A percentile compares a stretch with the other conserved stretches of the same genome.
phyloP scores from a whole-genome alignment of 2,329 filamentous ascomycete species.

The Beauveria sp. region DNA sequence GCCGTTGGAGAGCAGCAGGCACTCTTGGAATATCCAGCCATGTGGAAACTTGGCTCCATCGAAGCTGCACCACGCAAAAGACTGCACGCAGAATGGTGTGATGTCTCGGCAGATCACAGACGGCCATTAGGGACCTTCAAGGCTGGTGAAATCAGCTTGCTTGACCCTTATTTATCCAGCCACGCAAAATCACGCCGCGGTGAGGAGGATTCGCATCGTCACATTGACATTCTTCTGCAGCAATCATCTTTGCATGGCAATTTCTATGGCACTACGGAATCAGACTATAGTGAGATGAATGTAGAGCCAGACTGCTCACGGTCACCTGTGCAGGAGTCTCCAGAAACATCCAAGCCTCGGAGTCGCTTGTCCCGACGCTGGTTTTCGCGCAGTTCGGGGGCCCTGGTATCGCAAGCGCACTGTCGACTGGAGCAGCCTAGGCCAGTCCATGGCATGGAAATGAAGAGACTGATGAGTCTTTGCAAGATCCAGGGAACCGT shows the following conservation, averaged over 20 bases:
- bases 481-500: slow-evolving; percentile 18
- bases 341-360: not conserved
- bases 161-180: slow-evolving; percentile 1
- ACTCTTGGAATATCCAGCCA: not conserved
- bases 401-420: slow-evolving; percentile 20
- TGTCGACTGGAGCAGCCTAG: slow-evolving; percentile 25
- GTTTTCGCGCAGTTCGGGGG: slow-evolving; percentile 16
- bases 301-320: not conserved
- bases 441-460: slow-evolving; percentile 23
- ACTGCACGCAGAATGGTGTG: slow-evolving; percentile 8
- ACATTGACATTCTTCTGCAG: not conserved
- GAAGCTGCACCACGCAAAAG: slow-evolving; percentile 1
- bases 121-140: not conserved
- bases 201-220: not conserved
- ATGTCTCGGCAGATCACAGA: not conserved
- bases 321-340: not conserved
- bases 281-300: not conserved
- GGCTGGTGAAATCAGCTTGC: not conserved
- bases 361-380: slow-evolving; percentile 12
- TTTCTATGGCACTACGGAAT: not conserved
- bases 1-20: not conserved
- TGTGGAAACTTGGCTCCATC: slow-evolving; percentile 8
- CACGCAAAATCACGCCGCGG: not conserved
- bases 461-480: slow-evolving; percentile 22
- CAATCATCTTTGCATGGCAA: not conserved